These are phyloP conservation scores for Collybia sp. DNA, from an alignment of 768 basidiomycete genomes.

Conservation along the genomic window DNA sequence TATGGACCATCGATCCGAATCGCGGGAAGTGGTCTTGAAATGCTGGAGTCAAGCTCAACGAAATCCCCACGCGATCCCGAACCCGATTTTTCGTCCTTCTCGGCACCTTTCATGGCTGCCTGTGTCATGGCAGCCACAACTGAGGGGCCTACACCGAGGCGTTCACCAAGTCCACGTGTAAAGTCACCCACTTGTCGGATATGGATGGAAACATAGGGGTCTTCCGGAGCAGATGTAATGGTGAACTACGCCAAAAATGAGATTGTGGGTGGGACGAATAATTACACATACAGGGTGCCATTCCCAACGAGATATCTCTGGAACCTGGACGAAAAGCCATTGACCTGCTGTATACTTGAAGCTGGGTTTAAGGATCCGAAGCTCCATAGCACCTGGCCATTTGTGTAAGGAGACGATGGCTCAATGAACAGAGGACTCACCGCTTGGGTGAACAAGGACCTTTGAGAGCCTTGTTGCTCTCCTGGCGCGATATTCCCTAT, in stretches of 20 bases:
- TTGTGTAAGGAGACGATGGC: conserved; percentile 2
- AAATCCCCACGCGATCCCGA: conserved; percentile 65
- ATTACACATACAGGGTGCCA: conserved; percentile 88
- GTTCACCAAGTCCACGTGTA: conserved; percentile 78
- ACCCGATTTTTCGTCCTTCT: conserved; percentile 48
- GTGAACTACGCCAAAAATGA: conserved; percentile 58
- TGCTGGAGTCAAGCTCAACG: conserved; percentile 64
- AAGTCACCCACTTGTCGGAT: conserved; percentile 93
- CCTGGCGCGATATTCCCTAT: conserved; percentile 77
- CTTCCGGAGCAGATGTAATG: conserved; percentile 92
- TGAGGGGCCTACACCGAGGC: conserved; percentile 76
- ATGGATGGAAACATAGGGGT: conserved; percentile 88
- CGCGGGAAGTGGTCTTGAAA: conserved; percentile 51
- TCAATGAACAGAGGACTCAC: conserved; percentile 30
- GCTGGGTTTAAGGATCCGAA: conserved; percentile 87
- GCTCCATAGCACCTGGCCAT: conserved; percentile 77
- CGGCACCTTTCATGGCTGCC: conserved; percentile 71
- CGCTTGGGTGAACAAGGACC: conserved; percentile 86
- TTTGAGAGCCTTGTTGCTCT: conserved; percentile 76
- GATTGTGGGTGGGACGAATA: not conserved
- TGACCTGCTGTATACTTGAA: conserved; percentile 91
- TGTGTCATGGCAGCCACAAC: conserved; percentile 76
- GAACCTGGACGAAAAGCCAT: conserved; percentile 89
- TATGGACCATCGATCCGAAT: conserved; percentile 89
- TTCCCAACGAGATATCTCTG: conserved; percentile 77